phyloP scores from a whole-genome alignment of 2,329 filamentous ascomycete species.

The Ambrosiella xylebori region DNA sequence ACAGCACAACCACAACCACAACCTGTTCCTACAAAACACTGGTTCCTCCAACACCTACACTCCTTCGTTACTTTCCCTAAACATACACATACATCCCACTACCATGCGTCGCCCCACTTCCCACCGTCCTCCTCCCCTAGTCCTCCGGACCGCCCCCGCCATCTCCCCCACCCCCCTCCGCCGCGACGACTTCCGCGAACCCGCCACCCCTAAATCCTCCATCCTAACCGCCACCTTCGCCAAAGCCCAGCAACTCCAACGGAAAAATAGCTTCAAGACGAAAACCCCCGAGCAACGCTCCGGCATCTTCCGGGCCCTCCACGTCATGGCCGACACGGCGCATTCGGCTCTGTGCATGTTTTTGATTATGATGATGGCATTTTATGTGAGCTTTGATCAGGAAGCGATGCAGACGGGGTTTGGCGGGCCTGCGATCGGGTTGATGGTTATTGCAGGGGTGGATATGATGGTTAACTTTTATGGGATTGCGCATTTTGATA shows the following conservation, averaged over 20 bases:
- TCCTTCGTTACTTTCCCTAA: neutral
- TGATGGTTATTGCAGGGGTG: conserved; percentile 19
- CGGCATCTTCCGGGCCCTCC: conserved; percentile 14
- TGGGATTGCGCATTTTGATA: conserved; percentile 20
- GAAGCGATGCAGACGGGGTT: conserved; percentile 13
- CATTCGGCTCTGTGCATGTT: conserved; percentile 20
- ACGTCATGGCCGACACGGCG: conserved; percentile 18
- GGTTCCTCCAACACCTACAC: no score
- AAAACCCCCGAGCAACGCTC: neutral
- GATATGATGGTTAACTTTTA: conserved; percentile 23
- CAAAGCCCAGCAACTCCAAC: neutral
- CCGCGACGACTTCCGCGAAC: neutral
- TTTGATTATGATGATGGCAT: conserved; percentile 19
- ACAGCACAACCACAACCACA: neutral
- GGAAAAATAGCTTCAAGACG: neutral
- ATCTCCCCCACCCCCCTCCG: neutral
- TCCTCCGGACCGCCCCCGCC: neutral
- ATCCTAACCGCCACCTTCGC: neutral
- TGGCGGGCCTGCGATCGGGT: conserved; percentile 17
- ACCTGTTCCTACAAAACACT: neutral
- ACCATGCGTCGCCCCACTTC: neutral
- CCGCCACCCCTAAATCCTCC: neutral
- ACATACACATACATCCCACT: neutral
- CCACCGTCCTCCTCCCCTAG: conserved; percentile 6
- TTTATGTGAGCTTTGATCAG: conserved; percentile 19